Conservation (phyloP, 495 filamentous ascomycete genomes). For the Xylaria flabelliformis region DNA sequence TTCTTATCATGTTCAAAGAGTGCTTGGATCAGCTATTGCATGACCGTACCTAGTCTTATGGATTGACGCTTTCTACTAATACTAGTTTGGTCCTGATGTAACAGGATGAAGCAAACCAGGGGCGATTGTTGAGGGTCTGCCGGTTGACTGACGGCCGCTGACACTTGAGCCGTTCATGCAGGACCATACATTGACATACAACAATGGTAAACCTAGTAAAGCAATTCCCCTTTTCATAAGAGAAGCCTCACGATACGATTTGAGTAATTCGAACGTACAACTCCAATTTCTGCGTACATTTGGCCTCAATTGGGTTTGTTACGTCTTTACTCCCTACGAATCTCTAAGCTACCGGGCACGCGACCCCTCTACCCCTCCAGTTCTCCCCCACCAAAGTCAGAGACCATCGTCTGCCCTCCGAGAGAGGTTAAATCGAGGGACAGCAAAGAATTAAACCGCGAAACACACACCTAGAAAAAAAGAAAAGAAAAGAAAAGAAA, state of each 20-base stretch:
- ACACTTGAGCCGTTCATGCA: conserved; percentile 23
- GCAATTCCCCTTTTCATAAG: not conserved
- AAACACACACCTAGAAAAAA: not conserved
- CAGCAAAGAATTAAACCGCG: not conserved
- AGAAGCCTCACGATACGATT: not conserved
- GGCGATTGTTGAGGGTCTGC: not conserved
- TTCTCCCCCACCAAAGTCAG: conserved; percentile 5
- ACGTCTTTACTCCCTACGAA: not conserved
- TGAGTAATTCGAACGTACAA: not conserved
- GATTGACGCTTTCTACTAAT: not conserved
- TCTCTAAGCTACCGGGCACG: not conserved
- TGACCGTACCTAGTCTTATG: not conserved
- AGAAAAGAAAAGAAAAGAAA: not conserved
- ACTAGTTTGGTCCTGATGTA: not conserved
- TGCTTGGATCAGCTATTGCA: not conserved
- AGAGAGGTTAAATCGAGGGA: not conserved
- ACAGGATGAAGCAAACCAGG: not conserved
- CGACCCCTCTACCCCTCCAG: conserved; percentile 24
- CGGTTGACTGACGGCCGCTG: conserved; percentile 25
- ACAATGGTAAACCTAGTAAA: not conserved
- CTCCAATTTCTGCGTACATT: not conserved
- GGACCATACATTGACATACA: not conserved
- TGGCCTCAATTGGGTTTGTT: not conserved
- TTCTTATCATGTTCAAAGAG: not conserved
- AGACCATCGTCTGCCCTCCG: not conserved